Evolutionary conservation across 331 rosid genomes (phyloP).

Genomic region (Cydonia oblonga): DNA sequence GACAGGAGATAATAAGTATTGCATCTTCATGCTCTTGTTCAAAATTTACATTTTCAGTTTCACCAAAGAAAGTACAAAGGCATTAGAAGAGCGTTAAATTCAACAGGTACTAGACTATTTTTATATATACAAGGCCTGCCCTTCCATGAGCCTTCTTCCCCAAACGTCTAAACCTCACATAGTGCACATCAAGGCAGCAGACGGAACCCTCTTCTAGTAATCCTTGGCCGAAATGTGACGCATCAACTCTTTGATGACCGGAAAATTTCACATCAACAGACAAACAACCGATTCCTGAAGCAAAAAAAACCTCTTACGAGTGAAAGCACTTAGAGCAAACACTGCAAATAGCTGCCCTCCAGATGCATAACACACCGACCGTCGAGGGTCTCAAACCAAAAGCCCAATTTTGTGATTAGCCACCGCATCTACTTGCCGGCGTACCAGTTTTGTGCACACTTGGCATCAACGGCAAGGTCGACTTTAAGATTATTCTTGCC

Average conservation of each 20-base stretch:
- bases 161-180: neutral
- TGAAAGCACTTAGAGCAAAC: neutral
- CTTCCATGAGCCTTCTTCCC: neutral
- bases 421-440: constrained; percentile 46
- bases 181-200: neutral
- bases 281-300: neutral
- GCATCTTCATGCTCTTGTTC: neutral
- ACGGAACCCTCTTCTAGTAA: neutral
- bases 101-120: neutral
- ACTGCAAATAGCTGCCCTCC: neutral
- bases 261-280: constrained; percentile 23
- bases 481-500: constrained; percentile 64
- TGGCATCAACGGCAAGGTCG: constrained; percentile 81
- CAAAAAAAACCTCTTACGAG: neutral
- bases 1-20: neutral
- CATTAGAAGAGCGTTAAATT: neutral
- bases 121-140: neutral
- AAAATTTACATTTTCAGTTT: constrained; percentile 3
- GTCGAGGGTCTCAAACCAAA: neutral
- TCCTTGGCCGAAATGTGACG: neutral
- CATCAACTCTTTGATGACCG: constrained; percentile 14
- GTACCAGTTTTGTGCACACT: constrained; percentile 87
- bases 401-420: neutral
- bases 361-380: neutral
- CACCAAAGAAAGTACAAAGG: neutral